Base-by-base conservation (phyloP, 176 grass and related monocot genomes). In the Musa troglodytarum region DNA sequence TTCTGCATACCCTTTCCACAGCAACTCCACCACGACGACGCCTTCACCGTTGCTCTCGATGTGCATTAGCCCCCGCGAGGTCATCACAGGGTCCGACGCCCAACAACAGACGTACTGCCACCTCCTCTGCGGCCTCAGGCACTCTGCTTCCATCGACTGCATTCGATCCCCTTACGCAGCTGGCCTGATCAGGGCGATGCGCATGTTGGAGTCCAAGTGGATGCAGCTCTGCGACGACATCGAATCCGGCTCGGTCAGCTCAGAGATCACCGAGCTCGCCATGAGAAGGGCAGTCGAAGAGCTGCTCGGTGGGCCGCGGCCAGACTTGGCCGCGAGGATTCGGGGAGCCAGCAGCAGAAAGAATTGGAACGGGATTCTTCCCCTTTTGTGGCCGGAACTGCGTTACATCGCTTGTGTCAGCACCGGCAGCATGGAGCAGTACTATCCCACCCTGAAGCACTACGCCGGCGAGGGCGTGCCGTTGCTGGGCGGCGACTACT, bases 121-220 rank as follows among this genome's bases (percentile, higher is more conserved):
- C 13, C 82, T 83, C 29, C 76, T 83, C 21, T 74, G 76, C 52
- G 82, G 82, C 62, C 76, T 83, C 50, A 24, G 76, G 7, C 23
- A 65, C 1, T 52, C 68, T 6, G 50, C 70, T 19, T 65, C 51
- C 69, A 28, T 83, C 0, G 75, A 78, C 14, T 62, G 58, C 69
- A 78, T 83, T 29, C 76, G 76, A 49, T 76, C 76, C 5, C 76
- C 82, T 23, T 83, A 83, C n/a, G 82, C 82, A 43, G 82, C 82
- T 49, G 70, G 62, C 5, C 10, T 83, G 8, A 76, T 29, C 59
- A 53, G 82, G 53, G 82, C 76, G 19, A 25, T 83, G 1, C 76
- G 53, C 1, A 63, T 83, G 57, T 29, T 83, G 52, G 70, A 69
- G 62, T 68, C 76, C 63, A 79, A 74, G 56, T 83, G 82, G 82